Evolutionary conservation across 441 rosid species (phyloP).

Genomic region (Capsella rubella): DNA sequence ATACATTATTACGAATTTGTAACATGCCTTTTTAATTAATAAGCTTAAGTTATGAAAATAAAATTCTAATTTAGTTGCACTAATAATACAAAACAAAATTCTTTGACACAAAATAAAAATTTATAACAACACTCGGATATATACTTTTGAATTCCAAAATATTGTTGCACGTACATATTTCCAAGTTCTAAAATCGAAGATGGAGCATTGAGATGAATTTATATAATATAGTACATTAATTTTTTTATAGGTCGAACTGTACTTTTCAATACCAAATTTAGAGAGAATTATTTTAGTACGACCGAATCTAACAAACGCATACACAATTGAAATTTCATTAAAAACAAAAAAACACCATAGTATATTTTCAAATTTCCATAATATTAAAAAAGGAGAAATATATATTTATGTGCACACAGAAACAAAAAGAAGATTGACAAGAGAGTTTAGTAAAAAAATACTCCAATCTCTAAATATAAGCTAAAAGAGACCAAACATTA

Average conservation of each 20-base stretch:
- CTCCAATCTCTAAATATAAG: conserved; percentile 18
- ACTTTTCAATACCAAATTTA: background rate
- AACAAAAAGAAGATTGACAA: background rate
- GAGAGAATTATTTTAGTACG: background rate
- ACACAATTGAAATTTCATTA: background rate
- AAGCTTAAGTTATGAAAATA: background rate
- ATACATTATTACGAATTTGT: no score
- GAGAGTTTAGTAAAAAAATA: conserved; percentile 8
- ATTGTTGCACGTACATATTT: background rate
- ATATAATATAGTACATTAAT: background rate
- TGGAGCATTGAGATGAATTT: background rate
- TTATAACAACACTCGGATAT: no score
- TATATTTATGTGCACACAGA: background rate
- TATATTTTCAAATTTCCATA: background rate
- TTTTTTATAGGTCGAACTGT: background rate
- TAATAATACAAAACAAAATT: background rate
- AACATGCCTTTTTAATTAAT: no score
- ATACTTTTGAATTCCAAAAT: background rate
- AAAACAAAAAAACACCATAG: no score
- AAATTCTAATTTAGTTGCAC: background rate
- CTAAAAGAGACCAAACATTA: conserved; percentile 28
- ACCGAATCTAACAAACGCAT: background rate
- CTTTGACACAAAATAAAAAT: no score
- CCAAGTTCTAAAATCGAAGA: background rate
- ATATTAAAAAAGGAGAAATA: background rate